phyloP scores from a whole-genome alignment of 805 yeast species.

The Saturnispora mendoncae region DNA sequence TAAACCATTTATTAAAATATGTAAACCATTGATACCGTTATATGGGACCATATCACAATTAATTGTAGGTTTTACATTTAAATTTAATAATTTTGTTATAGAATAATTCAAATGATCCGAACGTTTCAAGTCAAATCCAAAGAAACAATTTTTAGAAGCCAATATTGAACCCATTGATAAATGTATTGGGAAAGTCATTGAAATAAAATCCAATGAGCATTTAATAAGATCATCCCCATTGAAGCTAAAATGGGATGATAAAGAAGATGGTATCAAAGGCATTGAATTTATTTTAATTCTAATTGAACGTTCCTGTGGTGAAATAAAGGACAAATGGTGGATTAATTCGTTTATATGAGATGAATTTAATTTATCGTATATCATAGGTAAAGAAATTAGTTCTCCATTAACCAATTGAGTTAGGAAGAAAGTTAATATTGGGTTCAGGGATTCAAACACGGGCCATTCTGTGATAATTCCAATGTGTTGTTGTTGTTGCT shows the following conservation, averaged over 20 bases:
- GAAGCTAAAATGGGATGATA: conserved; percentile 12
- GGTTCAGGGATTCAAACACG: conserved; percentile 41
- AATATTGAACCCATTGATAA: conserved; percentile 24
- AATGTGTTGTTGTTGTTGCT: conserved; percentile 36
- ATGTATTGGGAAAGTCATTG: conserved; percentile 25
- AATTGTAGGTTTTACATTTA: conserved; percentile 5
- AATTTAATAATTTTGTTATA: conserved; percentile 11
- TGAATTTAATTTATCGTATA: conserved; percentile 15
- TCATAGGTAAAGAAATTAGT: neutral
- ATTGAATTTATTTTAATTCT: too few relatives aligned
- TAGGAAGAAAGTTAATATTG: conserved; percentile 37
- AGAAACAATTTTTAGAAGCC: conserved; percentile 20
- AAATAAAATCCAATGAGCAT: conserved; percentile 18
- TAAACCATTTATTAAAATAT: conserved; percentile 39
- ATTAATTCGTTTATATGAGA: conserved; percentile 26
- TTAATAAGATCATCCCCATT: conserved; percentile 18
- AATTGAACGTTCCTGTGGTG: conserved; percentile 17
- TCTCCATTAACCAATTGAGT: conserved; percentile 28
- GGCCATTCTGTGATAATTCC: conserved; percentile 37
- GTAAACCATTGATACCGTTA: conserved; percentile 23
- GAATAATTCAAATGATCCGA: conserved; percentile 20
- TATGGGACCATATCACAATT: conserved; percentile 19
- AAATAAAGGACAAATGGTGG: conserved; percentile 12
- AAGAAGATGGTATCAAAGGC: conserved; percentile 9
- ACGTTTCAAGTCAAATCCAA: conserved; percentile 27